A percentile compares a stretch with the other conserved stretches of the same genome.
Evolutionary conservation across 345 rosid genomes (phyloP).

Genomic region (Dipteronia sinensis): DNA sequence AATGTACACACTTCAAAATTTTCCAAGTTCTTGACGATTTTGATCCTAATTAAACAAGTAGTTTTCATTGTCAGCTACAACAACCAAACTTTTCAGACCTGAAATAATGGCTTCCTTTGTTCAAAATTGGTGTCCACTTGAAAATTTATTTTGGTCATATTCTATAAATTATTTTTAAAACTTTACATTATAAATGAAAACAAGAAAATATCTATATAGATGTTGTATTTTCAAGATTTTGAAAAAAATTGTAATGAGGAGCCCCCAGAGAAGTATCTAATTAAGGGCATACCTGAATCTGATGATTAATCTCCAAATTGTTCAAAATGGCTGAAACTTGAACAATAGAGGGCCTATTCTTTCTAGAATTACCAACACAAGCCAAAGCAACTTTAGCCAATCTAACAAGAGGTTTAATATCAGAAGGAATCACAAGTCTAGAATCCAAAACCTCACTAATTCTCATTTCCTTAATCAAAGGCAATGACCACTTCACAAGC

Average conservation of each 20-base stretch:
- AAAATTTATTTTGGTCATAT: not conserved
- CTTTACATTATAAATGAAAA: not conserved
- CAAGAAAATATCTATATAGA: too few species aligned
- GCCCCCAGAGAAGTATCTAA: too few species aligned
- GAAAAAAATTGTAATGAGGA: not conserved
- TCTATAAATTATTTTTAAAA: too few species aligned
- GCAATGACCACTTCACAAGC: constrained; percentile 78
- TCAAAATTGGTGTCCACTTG: not conserved
- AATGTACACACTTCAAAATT: not conserved
- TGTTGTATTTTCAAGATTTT: not conserved
- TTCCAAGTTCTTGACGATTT: not conserved
- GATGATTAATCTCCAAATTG: constrained; percentile 44
- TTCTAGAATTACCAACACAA: constrained; percentile 76
- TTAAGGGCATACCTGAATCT: constrained; percentile 18
- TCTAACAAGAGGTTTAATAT: constrained; percentile 55
- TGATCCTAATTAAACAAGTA: too few species aligned
- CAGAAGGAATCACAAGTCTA: constrained; percentile 49
- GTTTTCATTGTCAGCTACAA: too few species aligned
- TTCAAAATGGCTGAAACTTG: constrained; percentile 70
- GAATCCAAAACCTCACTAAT: constrained; percentile 65
- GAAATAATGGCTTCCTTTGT: not conserved
- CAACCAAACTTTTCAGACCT: not conserved
- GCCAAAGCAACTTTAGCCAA: constrained; percentile 80
- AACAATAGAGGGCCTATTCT: constrained; percentile 58
- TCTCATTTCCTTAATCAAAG: constrained; percentile 66